Conservation (phyloP, 352 stramenopile species). For the Pythium coloratum region DNA sequence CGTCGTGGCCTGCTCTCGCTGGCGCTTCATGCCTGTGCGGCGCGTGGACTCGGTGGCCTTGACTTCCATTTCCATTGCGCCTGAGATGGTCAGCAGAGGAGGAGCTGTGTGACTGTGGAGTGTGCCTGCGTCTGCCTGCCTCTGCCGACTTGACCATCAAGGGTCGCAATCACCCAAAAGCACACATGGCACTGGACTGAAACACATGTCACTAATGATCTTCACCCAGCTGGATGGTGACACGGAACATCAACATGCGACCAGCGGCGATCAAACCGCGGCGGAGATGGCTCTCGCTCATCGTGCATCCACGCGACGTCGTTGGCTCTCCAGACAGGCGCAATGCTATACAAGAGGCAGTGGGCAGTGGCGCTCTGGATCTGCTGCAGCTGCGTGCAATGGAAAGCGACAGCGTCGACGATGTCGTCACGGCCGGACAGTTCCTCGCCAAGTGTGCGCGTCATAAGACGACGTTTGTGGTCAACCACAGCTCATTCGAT, state of each 20-base stretch:
- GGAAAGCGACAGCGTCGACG: conserved; percentile 8
- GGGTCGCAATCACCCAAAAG: conserved; percentile 29
- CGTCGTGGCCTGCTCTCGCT: conserved; percentile 10
- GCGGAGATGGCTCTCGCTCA: conserved; percentile 25
- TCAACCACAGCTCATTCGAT: conserved; percentile 24
- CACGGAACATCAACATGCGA: neutral
- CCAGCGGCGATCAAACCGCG: neutral
- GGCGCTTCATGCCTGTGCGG: conserved; percentile 27
- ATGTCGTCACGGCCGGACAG: conserved; percentile 11
- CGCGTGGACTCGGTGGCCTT: neutral
- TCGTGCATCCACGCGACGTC: conserved; percentile 34
- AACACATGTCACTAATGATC: neutral
- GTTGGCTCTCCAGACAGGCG: conserved; percentile 4
- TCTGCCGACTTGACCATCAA: conserved; percentile 21
- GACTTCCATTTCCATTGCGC: neutral
- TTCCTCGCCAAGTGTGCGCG: conserved; percentile 2
- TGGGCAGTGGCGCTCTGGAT: conserved; percentile 24
- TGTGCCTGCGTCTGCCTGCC: neutral
- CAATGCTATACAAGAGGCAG: neutral
- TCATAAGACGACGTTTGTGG: neutral
- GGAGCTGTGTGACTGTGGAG: conserved; percentile 1
- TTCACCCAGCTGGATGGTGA: neutral
- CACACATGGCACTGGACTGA: conserved; percentile 4
- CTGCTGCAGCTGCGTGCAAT: conserved; percentile 34
- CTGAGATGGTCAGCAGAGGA: neutral